Conservation (phyloP, 106 monocot genomes). For the Agapanthus africanus region DNA sequence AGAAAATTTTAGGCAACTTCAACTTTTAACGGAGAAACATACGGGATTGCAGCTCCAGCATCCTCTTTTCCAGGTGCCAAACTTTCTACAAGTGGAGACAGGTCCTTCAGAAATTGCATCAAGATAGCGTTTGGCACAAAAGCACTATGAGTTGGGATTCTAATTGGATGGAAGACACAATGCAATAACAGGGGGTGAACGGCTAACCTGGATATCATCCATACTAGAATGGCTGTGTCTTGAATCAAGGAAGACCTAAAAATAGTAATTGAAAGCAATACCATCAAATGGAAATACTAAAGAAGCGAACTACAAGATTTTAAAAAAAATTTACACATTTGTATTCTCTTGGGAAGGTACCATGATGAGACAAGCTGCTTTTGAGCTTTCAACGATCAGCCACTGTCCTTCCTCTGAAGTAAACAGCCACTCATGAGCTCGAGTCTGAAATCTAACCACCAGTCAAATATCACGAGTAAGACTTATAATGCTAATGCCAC, state of each 20-base stretch:
- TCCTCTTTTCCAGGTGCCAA: conserved; percentile 49
- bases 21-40: conserved; percentile 24
- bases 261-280: conserved; percentile 6
- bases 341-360: conserved; percentile 21
- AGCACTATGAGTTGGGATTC: not conserved
- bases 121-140: not conserved
- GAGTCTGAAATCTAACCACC: conserved; percentile 41
- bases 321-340: no score
- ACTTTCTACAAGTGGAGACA: conserved; percentile 81
- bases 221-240: conserved; percentile 60
- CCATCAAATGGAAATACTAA: not conserved
- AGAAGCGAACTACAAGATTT: no score
- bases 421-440: conserved; percentile 93
- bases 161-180: conserved; percentile 4
- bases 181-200: not conserved
- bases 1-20: not conserved
- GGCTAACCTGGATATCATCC: conserved; percentile 66
- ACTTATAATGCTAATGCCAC: not conserved
- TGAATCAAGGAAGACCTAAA: conserved; percentile 77
- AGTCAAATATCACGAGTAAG: conserved; percentile 2
- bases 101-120: conserved; percentile 53
- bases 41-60: conserved; percentile 74
- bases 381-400: conserved; percentile 81
- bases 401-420: conserved; percentile 95
- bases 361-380: conserved; percentile 93